Evolutionary conservation across 2,329 filamentous ascomycete genomes (phyloP).

Genomic region (Coniochaeta sp.): DNA sequence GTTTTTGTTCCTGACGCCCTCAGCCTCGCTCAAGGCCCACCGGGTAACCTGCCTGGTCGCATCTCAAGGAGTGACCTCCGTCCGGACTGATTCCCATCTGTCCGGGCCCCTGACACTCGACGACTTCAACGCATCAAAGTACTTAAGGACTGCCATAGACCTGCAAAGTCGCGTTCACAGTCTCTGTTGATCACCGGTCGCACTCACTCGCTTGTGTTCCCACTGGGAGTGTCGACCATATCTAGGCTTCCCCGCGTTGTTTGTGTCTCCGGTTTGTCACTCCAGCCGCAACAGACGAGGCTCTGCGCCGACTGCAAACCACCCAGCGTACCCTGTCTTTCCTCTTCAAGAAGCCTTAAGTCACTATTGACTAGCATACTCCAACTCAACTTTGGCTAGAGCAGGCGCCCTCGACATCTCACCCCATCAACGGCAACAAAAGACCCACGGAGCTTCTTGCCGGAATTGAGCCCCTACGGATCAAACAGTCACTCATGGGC

Average conservation of each 20-base stretch:
- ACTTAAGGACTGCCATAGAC: background rate
- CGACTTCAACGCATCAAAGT: background rate
- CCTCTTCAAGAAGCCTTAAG: background rate
- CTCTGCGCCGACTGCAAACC: background rate
- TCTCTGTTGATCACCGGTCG: background rate
- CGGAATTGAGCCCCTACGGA: background rate
- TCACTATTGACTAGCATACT: background rate
- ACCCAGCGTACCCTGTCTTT: background rate
- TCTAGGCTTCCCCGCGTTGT: background rate
- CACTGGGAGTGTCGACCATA: background rate
- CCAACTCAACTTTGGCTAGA: background rate
- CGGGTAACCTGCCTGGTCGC: background rate
- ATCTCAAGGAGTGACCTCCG: background rate
- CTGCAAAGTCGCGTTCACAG: background rate
- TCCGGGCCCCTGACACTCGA: background rate
- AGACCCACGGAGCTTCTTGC: background rate
- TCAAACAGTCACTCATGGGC: background rate
- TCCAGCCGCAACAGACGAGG: background rate
- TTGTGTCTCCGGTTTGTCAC: background rate
- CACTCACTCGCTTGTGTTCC: background rate
- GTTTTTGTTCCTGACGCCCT: background rate
- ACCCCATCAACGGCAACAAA: background rate
- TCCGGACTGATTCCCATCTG: too few species aligned
- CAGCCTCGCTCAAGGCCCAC: background rate
- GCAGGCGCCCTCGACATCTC: background rate